Percentiles rank a stretch among this genome's conserved stretches.
phyloP scores from a whole-genome alignment of 2,329 filamentous ascomycete genomes.

The Macrophomina phaseolina region DNA sequence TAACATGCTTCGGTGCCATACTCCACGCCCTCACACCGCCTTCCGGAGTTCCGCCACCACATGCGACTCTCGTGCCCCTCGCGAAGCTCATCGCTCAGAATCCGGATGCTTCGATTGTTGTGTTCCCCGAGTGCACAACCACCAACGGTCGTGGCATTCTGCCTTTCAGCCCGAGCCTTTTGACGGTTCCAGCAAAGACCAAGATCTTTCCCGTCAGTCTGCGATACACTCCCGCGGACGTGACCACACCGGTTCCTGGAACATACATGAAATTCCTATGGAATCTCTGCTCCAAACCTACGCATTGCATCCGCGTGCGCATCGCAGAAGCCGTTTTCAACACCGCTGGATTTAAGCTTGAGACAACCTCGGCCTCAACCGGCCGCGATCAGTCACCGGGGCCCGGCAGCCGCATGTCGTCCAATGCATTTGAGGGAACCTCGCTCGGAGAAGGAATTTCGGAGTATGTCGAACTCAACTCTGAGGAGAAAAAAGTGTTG shows the following conservation, averaged over 20 bases:
- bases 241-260: constrained; percentile 87
- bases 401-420: not conserved
- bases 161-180: constrained; percentile 77
- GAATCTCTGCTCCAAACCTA: constrained; percentile 82
- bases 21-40: constrained; percentile 72
- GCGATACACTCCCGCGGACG: constrained; percentile 84
- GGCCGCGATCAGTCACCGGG: constrained; percentile 9
- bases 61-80: constrained; percentile 44
- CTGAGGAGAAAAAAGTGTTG: constrained; percentile 72
- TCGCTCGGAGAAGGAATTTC: constrained; percentile 24
- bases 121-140: constrained; percentile 93
- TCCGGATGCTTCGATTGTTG: constrained; percentile 76
- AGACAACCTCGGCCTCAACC: not conserved
- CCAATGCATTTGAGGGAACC: constrained; percentile 7
- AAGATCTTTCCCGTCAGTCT: constrained; percentile 91
- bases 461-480: constrained; percentile 42
- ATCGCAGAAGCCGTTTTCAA: constrained; percentile 76
- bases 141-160: constrained; percentile 92
- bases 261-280: constrained; percentile 77
- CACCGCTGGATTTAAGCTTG: constrained; percentile 27
- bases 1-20: constrained; percentile 79
- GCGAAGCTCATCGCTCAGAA: constrained; percentile 66
- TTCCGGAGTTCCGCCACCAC: constrained; percentile 40
- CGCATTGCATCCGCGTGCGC: constrained; percentile 87
- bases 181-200: constrained; percentile 68